Base-by-base conservation (phyloP, 2,329 filamentous ascomycete genomes). In the Anisogramma anomala region DNA sequence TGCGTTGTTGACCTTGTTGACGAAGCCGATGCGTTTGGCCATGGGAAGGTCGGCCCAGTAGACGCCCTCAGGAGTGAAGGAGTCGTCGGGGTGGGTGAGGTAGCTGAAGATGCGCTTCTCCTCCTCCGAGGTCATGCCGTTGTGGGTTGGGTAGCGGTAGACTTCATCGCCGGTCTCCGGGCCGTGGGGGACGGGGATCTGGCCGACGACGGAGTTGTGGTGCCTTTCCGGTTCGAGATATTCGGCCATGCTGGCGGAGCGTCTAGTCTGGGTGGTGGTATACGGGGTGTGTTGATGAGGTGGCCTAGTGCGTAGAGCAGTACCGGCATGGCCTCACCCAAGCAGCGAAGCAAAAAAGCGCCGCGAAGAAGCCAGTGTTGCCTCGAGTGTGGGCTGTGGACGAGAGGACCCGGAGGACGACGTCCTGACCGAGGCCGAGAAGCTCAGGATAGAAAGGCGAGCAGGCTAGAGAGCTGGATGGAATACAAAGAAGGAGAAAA, bases 41-140 rank as follows among this genome's bases (percentile, higher is more conserved):
- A 86, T 56, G 15, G 81, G 78, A 53, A 96, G 68, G 58, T 95
- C 89, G 25, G 88, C 89, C 88, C 88, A 96, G 72, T 96, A 96
- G 50, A 77, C 72, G 47, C 89, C 89, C 15, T 88, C 76, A 41
- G 72, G 63, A 42, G 82, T 84, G 65, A 89, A 95, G 49, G 79
- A 82, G 65, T 96, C 89, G 56, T 93, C 84, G 2, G 89, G 89
- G 41, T 84, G 82, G 42, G 93, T 82, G 43, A 95, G 68, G 51
- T 81, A 76, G 53, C 82, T 72, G 66, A 95, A 94, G 52, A 77
- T 74, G 57, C 68, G 64, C 48, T 64, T 69, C 60, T 77, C 72
- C 46, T 67, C 56, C 36, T 63, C 60, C 42, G 64, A 63, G 45
- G 51, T 50, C 36, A 60, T 54, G 25, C 58, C 58, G 42, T 54